These are phyloP conservation scores for Neonectria neomacrospora DNA, from an alignment of 2,329 filamentous ascomycete genomes.

Conservation along the genomic window DNA sequence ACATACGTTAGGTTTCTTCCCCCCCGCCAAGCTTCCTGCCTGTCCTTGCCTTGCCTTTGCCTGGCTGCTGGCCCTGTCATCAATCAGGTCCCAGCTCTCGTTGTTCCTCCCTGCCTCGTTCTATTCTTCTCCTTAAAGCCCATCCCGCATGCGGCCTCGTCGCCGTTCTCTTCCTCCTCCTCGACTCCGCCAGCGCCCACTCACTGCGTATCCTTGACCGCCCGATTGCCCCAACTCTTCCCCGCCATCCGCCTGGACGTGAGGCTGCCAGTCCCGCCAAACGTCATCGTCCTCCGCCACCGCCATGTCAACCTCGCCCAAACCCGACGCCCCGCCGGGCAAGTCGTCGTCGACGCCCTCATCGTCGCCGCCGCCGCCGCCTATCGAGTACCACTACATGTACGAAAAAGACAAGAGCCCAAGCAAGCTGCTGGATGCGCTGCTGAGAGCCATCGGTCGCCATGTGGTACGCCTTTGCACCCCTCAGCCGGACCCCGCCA, in stretches of 20 bases:
- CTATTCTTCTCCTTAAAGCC: neutral
- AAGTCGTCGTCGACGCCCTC: conserved; percentile 32
- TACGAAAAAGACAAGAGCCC: conserved; percentile 76
- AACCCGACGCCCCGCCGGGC: conserved; percentile 38
- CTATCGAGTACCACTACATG: conserved; percentile 70
- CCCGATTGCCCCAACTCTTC: conserved; percentile 32
- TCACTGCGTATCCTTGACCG: conserved; percentile 32
- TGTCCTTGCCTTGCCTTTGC: conserved; percentile 13
- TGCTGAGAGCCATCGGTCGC: conserved; percentile 74
- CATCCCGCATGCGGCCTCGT: conserved; percentile 18
- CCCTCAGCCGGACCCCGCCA: neutral
- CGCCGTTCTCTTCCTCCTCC: conserved; percentile 6
- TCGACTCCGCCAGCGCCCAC: conserved; percentile 1
- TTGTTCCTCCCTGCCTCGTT: neutral
- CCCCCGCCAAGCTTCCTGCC: conserved; percentile 21
- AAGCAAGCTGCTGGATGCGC: conserved; percentile 72
- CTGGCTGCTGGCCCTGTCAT: conserved; percentile 3
- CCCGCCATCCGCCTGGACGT: conserved; percentile 39
- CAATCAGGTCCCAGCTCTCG: conserved; percentile 18
- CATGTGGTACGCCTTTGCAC: conserved; percentile 70
- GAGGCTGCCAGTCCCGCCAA: conserved; percentile 25
- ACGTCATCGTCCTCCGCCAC: conserved; percentile 8
- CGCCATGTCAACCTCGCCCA: conserved; percentile 43
- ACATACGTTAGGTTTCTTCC: neutral
- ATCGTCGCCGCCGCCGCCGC: conserved; percentile 41